Evolutionary conservation across 2,329 filamentous ascomycete species (phyloP).

Genomic region (Diplodia mutila): DNA sequence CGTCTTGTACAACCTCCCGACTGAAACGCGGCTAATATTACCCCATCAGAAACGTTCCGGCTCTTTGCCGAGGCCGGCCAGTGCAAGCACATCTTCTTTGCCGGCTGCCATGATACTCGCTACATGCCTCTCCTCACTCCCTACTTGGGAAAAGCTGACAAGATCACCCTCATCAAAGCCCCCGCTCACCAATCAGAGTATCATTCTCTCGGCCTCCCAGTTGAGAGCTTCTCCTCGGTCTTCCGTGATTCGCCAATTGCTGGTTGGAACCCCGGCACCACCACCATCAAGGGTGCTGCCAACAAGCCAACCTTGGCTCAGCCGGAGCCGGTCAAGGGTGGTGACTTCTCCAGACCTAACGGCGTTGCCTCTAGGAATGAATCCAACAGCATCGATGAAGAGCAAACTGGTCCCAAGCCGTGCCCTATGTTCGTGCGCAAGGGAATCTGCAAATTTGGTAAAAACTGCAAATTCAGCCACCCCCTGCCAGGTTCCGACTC

Average conservation of each 20-base stretch:
- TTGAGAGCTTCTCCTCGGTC: conserved; percentile 57
- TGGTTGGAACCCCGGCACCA: background rate
- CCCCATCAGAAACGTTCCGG: conserved; percentile 42
- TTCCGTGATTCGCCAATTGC: conserved; percentile 47
- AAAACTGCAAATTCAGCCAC: conserved; percentile 6
- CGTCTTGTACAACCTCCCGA: background rate
- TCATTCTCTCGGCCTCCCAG: conserved; percentile 53
- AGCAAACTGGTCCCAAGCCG: background rate
- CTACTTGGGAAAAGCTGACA: conserved; percentile 53
- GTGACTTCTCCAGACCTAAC: background rate
- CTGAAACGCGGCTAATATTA: background rate
- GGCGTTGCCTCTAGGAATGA: background rate
- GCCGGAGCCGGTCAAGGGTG: background rate
- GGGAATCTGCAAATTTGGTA: conserved; percentile 17
- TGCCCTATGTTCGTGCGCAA: conserved; percentile 5
- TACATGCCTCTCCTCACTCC: conserved; percentile 62
- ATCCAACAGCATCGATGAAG: background rate
- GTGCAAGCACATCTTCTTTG: conserved; percentile 68
- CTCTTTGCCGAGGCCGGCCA: conserved; percentile 62
- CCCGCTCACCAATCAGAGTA: conserved; percentile 59
- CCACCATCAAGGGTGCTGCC: background rate
- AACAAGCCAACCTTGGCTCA: background rate
- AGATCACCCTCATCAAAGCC: conserved; percentile 61
- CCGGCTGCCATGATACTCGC: conserved; percentile 63
- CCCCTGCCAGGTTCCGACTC: background rate